phyloP scores from a whole-genome alignment of 2,329 filamentous ascomycete genomes.

The Ceratocystis lukuohia region DNA sequence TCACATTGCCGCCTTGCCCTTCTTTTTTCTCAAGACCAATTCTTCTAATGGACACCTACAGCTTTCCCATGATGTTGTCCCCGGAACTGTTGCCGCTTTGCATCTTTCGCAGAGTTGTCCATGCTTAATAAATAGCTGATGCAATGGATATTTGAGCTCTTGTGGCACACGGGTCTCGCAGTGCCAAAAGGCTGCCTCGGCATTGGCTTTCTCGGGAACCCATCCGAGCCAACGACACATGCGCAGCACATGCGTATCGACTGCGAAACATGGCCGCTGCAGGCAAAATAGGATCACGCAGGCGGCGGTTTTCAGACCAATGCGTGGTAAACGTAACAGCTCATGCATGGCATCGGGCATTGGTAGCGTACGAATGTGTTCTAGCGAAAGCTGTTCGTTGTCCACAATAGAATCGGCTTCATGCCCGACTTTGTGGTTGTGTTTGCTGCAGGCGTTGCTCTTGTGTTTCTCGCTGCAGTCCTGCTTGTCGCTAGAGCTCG shows the following conservation, averaged over 20 bases:
- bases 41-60: not conserved
- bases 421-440: slow-evolving; percentile 32
- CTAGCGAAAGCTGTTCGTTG: slow-evolving; percentile 33
- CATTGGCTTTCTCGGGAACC: slow-evolving; percentile 37
- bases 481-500: slow-evolving; percentile 30
- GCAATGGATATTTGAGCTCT: slow-evolving; percentile 41
- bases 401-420: slow-evolving; percentile 20
- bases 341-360: slow-evolving; percentile 38
- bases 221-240: slow-evolving; percentile 41
- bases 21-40: not conserved
- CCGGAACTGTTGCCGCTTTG: slow-evolving; percentile 44
- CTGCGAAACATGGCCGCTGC: slow-evolving; percentile 40
- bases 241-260: slow-evolving; percentile 44
- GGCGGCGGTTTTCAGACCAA: slow-evolving; percentile 44
- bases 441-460: too few relatives aligned
- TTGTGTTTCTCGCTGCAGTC: not conserved
- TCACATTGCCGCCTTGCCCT: not conserved
- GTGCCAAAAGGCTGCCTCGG: slow-evolving; percentile 38
- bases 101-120: slow-evolving; percentile 33
- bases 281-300: slow-evolving; percentile 46
- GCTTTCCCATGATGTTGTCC: slow-evolving; percentile 33
- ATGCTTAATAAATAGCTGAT: slow-evolving; percentile 42
- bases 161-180: slow-evolving; percentile 39
- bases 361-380: slow-evolving; percentile 35
- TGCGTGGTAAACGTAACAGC: slow-evolving; percentile 37